These are phyloP conservation scores for Solanum chmielewskii DNA, from an alignment of 257 asterid species.

Conservation along the genomic window DNA sequence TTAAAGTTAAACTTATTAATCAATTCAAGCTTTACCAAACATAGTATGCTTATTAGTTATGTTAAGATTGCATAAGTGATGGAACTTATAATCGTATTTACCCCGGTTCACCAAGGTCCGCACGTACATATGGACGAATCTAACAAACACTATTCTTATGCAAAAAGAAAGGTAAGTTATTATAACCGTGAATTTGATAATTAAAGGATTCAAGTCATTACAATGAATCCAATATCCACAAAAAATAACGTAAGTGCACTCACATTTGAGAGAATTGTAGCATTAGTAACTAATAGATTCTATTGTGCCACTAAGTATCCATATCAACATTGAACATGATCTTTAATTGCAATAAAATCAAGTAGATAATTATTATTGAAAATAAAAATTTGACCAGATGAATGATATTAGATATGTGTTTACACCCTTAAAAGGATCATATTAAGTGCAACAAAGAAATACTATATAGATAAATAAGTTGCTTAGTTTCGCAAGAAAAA, in stretches of 20 bases:
- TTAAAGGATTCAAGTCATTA: background rate
- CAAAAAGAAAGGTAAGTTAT: no score
- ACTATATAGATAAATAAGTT: background rate
- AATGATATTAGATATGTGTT: background rate
- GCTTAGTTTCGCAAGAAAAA: no score
- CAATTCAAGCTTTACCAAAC: background rate
- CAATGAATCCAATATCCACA: slow-evolving; percentile 3
- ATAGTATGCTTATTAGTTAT: background rate
- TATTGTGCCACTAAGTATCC: slow-evolving; percentile 11
- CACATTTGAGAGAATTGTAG: background rate
- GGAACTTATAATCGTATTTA: background rate
- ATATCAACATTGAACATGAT: background rate
- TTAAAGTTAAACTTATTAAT: background rate
- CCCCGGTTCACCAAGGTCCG: background rate
- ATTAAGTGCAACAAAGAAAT: background rate
- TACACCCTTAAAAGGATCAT: background rate
- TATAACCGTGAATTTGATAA: background rate
- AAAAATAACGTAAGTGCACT: slow-evolving; percentile 5
- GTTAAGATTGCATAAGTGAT: background rate
- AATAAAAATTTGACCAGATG: background rate
- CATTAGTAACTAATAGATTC: background rate
- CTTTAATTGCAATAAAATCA: slow-evolving; percentile 11
- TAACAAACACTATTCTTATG: no score
- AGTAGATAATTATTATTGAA: background rate
- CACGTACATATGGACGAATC: background rate